phyloP scores from a whole-genome alignment of 306 rosid genomes.

The Pyrus bretschneideri region DNA sequence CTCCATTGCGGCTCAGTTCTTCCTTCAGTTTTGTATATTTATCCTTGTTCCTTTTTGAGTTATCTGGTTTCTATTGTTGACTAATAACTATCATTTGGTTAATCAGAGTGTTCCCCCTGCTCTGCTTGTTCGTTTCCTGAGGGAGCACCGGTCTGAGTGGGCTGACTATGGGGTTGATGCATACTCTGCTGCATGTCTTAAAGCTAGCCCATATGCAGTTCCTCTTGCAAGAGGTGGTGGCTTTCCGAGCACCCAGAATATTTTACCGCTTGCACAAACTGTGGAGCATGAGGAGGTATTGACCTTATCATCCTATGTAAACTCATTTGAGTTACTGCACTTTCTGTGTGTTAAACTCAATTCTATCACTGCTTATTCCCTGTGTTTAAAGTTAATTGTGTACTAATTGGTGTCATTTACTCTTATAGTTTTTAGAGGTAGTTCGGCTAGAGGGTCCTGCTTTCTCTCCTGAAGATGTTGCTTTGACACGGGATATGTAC shows the following conservation, averaged over 20 bases:
- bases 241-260: conserved; percentile 84
- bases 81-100: neutral
- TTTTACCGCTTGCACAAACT: conserved; percentile 84
- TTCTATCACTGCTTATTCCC: neutral
- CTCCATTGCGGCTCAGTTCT: neutral
- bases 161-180: conserved; percentile 97
- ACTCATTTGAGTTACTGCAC: neutral
- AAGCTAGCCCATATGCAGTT: conserved; percentile 74
- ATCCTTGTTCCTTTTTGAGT: neutral
- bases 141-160: conserved; percentile 99
- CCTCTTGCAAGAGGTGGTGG: conserved; percentile 87
- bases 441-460: conserved; percentile 98
- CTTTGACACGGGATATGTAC: conserved; percentile 86
- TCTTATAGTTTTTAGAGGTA: conserved; percentile 72
- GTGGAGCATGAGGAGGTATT: conserved; percentile 92
- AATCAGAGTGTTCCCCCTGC: conserved; percentile 94
- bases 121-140: conserved; percentile 83
- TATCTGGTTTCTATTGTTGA: neutral
- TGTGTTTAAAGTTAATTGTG: neutral
- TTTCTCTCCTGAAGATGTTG: conserved; percentile 79
- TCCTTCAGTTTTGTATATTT: neutral
- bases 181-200: conserved; percentile 81
- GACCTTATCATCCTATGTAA: neutral
- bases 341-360: neutral
- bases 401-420: neutral